Evolutionary conservation across 1,139 yeast species (phyloP), one percentile per base, ranked within the genome.

Genomic region (Pichia sp.): DNA sequence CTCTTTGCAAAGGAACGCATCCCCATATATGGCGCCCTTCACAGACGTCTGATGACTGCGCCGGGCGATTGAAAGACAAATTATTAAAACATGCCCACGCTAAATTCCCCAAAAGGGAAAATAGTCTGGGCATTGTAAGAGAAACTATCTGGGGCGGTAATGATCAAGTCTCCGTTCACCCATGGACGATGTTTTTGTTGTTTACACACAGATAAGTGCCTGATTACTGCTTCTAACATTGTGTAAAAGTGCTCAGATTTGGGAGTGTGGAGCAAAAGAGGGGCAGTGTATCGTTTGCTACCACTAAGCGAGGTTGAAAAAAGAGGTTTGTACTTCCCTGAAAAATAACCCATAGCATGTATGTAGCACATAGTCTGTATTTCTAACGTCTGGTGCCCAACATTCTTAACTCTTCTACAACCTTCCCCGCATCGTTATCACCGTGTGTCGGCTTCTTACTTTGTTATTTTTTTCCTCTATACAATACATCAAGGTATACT

Each of bases 31-130:
- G 40, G 15, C 15, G 15, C 40, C 40, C 40, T 36, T 36, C 4
- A 15, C 15, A 5, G 40, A 15, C 40, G 15, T 36, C 40, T 36
- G 40, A 36, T 36, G 40, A 36, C n/a, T 13, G 6, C n/a, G 40
- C 40, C 13, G 13, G 40, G 2, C 29, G n/a, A 7, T 42, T 15
- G 8, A 15, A 23, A 45, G 16, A 11, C 15, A 45, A 26, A 45
- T 32, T 26, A 10, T 45, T 45, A n/a, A 45, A 45, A 29, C 19
- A 29, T 13, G 31, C 47, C 47, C 47, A 45, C 47, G 47, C 47
- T 23, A 45, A 45, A 8, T 26, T 45, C 16, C 47, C 47, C 26
- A 45, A 45, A 26, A 26, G 34, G 34, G 47, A n/a, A 45, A 45
- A 8, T 45, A 11, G 13, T 36, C 40, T 11, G 40, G 11, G 40